Conservation (phyloP, 2,329 filamentous ascomycete species). For the Sodiomyces alkalinus region DNA sequence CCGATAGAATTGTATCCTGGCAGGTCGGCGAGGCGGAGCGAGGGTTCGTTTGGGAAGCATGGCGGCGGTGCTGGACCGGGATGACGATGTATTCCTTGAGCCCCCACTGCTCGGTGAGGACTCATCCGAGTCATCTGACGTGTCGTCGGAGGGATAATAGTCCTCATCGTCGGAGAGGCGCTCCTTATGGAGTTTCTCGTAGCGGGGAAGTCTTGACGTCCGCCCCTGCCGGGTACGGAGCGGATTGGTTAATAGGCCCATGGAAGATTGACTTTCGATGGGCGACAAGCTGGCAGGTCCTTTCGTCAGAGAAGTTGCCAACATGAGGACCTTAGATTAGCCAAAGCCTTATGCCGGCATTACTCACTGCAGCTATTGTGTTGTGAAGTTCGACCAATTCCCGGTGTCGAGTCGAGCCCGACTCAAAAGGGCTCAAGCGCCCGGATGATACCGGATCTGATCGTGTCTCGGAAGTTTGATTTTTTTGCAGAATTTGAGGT, state of each 20-base stretch:
- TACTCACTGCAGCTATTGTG: no score
- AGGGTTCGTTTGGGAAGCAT: slow-evolving; percentile 27
- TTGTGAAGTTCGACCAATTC: no score
- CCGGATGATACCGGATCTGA: no score
- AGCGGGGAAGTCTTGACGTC: slow-evolving; percentile 29
- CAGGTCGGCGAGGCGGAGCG: slow-evolving; percentile 15
- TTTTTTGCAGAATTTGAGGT: no score
- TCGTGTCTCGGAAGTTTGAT: no score
- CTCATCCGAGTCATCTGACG: slow-evolving; percentile 24
- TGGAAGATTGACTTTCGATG: slow-evolving; percentile 13
- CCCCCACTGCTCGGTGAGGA: slow-evolving; percentile 30
- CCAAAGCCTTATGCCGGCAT: no score
- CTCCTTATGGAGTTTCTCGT: slow-evolving; percentile 34
- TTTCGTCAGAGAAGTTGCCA: no score
- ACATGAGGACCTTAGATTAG: no score
- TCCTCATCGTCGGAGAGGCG: slow-evolving; percentile 35
- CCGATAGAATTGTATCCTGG: slow-evolving; percentile 34
- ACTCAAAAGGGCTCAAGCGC: no score
- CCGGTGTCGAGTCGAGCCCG: no score
- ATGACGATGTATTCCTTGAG: slow-evolving; percentile 38
- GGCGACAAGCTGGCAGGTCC: no score
- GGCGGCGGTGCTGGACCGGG: slow-evolving; percentile 24
- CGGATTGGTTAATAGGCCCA: slow-evolving; percentile 34
- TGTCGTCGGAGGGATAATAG: slow-evolving; percentile 28
- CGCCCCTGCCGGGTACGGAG: slow-evolving; percentile 30